Percentiles rank a stretch among this genome's conserved stretches.
Evolutionary conservation across 139 green algal genomes (phyloP).

Genomic region (Chlamydomonas sphaeroides): DNA sequence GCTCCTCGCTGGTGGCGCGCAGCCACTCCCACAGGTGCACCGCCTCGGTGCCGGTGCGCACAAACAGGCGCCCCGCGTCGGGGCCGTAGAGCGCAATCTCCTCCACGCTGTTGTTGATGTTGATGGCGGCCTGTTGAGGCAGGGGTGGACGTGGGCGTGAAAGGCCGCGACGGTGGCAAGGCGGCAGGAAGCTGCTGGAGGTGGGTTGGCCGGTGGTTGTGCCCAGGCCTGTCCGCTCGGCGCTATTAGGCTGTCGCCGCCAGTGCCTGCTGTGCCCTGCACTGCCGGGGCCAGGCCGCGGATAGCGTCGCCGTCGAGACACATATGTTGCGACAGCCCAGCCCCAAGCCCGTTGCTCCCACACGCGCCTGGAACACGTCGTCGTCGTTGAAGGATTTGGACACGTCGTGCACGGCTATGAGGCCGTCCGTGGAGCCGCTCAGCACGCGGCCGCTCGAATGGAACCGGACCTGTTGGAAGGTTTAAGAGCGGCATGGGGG

Average conservation of each 20-base stretch:
- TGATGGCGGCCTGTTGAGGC: slow-evolving; percentile 66
- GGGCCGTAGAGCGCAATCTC: slow-evolving; percentile 77
- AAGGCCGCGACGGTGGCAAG: no score
- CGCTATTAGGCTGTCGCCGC: no score
- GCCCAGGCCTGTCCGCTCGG: no score
- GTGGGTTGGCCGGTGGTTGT: no score
- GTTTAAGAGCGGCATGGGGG: no score
- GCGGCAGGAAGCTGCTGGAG: no score
- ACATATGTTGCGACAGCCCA: no score
- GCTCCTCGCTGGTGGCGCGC: slow-evolving; percentile 62
- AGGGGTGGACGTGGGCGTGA: no score
- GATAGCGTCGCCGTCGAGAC: no score
- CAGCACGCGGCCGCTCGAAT: slow-evolving; percentile 57
- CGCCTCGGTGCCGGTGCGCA: slow-evolving; percentile 72
- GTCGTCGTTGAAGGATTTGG: slow-evolving; percentile 70
- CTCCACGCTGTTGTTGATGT: slow-evolving; percentile 76
- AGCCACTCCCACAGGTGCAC: slow-evolving; percentile 88
- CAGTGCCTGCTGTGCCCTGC: no score
- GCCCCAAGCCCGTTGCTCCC: no score
- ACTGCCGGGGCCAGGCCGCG: no score
- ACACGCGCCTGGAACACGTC: slow-evolving; percentile 54
- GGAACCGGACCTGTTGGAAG: slow-evolving; percentile 76
- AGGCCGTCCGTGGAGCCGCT: slow-evolving; percentile 76
- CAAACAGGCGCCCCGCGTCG: slow-evolving; percentile 65
- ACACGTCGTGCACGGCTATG: slow-evolving; percentile 77